Evolutionary conservation across 202 grass and related monocot genomes (phyloP), one percentile per base, ranked within the genome.

Genomic region (Carex sylvatica): DNA sequence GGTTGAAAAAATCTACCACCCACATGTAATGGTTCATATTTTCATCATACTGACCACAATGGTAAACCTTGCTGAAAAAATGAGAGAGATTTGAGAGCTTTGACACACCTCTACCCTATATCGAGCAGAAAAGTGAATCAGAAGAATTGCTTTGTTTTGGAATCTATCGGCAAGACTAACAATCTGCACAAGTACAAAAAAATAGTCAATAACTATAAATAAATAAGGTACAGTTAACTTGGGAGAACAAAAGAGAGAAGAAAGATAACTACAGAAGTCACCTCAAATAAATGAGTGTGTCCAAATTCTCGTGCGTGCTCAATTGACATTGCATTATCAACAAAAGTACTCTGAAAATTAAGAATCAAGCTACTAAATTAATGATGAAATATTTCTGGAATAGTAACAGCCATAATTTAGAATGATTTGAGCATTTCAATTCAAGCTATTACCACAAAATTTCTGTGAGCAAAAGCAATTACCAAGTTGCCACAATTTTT

Each of bases 91-190:
- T n/a, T 80, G 7, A 65, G 75, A 28, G 10, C 10, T 49, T 82
- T 74, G 58, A 40, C 85, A 79, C 80, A 95, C 96, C 88, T 98
- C 87, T 83, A 80, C 23, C 33, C 84, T 84, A 87, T 95, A 98
- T 65, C 91, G 96, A 86, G 92, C 91, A 53, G 92, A 98, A 86
- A 98, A 98, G 83, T 98, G 96, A 83, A 95, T 98, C 18, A 98
- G 86, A 84, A 98, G 61, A 89, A 98, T 89, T 16, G 92, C 89
- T 87, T 87, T 95, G 79, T 95, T 98, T 73, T 83, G 65, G 79
- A 98, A 83, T 19, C 82, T 95, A 51, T 93, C 82, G 14, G 79
- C 85, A 64, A 83, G 89, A 84, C 19, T 88, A 18, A 58, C 62
- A 80, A 98, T 91, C 95, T 98, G 89, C 9, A 52, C 47, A 18